Base-by-base conservation (phyloP, 73 alveolate species). In the Diophrys appendiculata region DNA sequence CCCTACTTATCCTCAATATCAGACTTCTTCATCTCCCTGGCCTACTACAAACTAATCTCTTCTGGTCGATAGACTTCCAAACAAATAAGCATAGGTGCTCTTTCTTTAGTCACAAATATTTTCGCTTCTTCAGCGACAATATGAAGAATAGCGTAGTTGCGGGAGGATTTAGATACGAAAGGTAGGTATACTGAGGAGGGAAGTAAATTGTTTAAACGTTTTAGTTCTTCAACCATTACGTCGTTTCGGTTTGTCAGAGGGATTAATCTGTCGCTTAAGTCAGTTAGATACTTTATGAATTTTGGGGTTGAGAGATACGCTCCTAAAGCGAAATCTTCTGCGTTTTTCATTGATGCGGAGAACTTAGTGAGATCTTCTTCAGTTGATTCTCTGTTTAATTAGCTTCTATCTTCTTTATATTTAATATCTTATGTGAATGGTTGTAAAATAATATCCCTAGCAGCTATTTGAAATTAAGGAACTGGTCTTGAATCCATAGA, bases 171-270 rank as follows among this genome's bases (percentile, higher is more conserved):
- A 34, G 73, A 29, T 34, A 89, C 90, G 73, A 92, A 92, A 0
- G 97, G 97, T 25, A 92, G 72, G 74, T 88, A 92, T 55, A 89
- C 97, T 23, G 90, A 69, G 33, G 95, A 91, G 18, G 97, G 97
- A 2, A 92, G 86, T 31, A 54, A 23, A 43, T 75, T 82, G 54
- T 91, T 91, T 8, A 91, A 74, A 53, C 73, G 54, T 33, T 78
- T 68, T 24, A 91, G 77, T 69, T 79, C 93, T 18, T 83, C 83
- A 30, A 30, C 23, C 31, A 70, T 29, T 11, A 29, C 80, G 69
- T 54, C 65, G 23, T 70, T 65, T 31, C 65, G 2, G 55, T 70
- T 33, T 31, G 33, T 29, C 25, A 31, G 31, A 31, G 25, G 24
- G 25, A 83, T 64, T 14, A 80, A 33, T 65, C 8, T 73, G 29